Evolutionary conservation across 345 rosid genomes (phyloP).

Genomic region (Eucalyptus guilfoylei): DNA sequence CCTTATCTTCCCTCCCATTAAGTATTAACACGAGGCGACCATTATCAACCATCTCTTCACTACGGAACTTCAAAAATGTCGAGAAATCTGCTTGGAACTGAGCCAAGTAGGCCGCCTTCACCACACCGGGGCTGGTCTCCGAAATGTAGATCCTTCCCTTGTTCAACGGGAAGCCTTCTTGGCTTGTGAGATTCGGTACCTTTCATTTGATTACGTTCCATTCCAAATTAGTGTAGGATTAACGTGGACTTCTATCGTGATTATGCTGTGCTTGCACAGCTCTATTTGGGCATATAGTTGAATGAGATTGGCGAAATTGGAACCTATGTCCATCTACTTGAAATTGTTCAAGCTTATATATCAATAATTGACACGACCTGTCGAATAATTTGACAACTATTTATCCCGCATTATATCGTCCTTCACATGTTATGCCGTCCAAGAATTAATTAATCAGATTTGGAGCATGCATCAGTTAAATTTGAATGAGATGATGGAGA

Average conservation of each 20-base stretch:
- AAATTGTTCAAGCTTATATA: neutral
- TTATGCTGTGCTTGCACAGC: neutral
- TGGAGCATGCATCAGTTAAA: neutral
- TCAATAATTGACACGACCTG: neutral
- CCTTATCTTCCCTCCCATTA: neutral
- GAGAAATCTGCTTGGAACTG: conserved; percentile 7
- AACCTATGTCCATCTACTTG: neutral
- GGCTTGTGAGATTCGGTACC: neutral
- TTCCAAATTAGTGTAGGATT: neutral
- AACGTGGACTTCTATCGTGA: neutral
- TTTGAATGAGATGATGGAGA: neutral
- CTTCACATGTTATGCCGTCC: neutral
- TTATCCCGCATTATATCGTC: neutral
- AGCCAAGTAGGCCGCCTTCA: neutral
- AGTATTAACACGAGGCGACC: conserved; percentile 1
- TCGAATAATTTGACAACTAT: neutral
- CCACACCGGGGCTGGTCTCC: neutral
- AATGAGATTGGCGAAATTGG: neutral
- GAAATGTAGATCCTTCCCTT: conserved; percentile 7
- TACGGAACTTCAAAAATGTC: neutral
- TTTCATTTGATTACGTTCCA: neutral
- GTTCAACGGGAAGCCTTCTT: conserved; percentile 1
- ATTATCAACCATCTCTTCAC: conserved; percentile 1
- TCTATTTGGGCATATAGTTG: neutral
- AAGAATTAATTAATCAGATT: neutral